Conservation (phyloP, 2,329 filamentous ascomycete species). For the Penicillium verrucosum region DNA sequence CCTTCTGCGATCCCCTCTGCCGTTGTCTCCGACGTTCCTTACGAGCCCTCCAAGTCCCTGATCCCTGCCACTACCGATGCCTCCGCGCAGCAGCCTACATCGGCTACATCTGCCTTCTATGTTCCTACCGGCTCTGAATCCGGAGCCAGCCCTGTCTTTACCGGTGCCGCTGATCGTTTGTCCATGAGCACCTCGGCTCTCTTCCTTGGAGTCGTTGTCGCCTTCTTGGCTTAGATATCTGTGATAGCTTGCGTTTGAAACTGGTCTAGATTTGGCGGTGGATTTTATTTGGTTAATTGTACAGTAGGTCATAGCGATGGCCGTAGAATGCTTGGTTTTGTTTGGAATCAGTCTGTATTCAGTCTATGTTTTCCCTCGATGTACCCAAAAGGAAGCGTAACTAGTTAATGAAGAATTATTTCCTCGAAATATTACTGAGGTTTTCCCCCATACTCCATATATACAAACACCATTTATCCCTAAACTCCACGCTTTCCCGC, state of each 20-base stretch:
- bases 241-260: not conserved
- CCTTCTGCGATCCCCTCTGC: not conserved
- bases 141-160: conserved; percentile 1
- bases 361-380: not conserved
- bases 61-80: not conserved
- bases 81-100: not conserved
- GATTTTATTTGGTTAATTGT: not conserved
- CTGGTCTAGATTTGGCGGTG: not conserved
- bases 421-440: not conserved
- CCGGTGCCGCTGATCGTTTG: not conserved
- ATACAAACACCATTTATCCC: not conserved
- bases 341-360: not conserved
- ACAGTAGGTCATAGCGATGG: not conserved
- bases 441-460: not conserved
- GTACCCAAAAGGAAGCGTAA: not conserved
- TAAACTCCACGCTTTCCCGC: too few species aligned
- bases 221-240: not conserved
- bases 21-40: not conserved
- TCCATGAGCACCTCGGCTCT: not conserved
- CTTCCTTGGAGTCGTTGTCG: not conserved
- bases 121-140: not conserved
- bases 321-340: not conserved
- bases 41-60: not conserved
- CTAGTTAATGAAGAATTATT: not conserved
- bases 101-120: not conserved